A percentile compares a stretch with the other conserved stretches of the same genome.
Conservation (phyloP, 2,329 filamentous ascomycete genomes). For the Claviceps cyperi region DNA sequence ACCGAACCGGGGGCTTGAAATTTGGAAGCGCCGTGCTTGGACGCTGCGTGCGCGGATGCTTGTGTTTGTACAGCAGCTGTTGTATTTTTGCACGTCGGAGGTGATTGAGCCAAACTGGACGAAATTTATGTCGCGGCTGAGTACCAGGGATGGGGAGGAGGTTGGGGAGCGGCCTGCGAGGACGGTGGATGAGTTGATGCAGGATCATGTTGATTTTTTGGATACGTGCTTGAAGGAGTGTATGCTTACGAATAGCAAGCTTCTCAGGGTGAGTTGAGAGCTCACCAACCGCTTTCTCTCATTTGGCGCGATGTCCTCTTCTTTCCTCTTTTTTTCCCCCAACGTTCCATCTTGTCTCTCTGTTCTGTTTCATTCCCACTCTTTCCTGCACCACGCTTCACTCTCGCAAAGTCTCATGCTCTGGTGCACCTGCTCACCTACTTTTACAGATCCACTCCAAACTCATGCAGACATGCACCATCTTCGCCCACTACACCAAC, state of each 20-base stretch:
- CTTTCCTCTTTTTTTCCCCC: background rate
- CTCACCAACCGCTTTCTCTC: background rate
- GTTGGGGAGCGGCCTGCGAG: slow-evolving; percentile 19
- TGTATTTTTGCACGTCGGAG: slow-evolving; percentile 94
- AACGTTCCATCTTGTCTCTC: background rate
- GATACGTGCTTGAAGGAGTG: slow-evolving; percentile 97
- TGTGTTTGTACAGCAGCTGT: slow-evolving; percentile 88
- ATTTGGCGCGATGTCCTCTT: background rate
- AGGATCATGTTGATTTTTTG: slow-evolving; percentile 95
- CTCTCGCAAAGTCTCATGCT: background rate
- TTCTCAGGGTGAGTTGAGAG: slow-evolving; percentile 55
- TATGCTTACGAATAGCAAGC: slow-evolving; percentile 94
- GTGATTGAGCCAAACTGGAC: slow-evolving; percentile 98
- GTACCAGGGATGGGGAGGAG: slow-evolving; percentile 35
- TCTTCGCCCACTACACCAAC: slow-evolving; percentile 83
- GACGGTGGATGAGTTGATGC: slow-evolving; percentile 96
- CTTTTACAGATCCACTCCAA: slow-evolving; percentile 59
- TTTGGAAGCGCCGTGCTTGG: slow-evolving; percentile 89
- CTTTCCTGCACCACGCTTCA: background rate
- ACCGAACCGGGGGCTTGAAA: slow-evolving; percentile 57
- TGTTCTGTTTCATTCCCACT: background rate
- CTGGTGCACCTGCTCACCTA: slow-evolving; percentile 6
- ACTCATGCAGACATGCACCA: slow-evolving; percentile 86
- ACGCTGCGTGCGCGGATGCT: slow-evolving; percentile 88
- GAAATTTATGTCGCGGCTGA: slow-evolving; percentile 76